Base-by-base conservation (phyloP, 148 eudicot species). In the Heliosperma pusillum region DNA sequence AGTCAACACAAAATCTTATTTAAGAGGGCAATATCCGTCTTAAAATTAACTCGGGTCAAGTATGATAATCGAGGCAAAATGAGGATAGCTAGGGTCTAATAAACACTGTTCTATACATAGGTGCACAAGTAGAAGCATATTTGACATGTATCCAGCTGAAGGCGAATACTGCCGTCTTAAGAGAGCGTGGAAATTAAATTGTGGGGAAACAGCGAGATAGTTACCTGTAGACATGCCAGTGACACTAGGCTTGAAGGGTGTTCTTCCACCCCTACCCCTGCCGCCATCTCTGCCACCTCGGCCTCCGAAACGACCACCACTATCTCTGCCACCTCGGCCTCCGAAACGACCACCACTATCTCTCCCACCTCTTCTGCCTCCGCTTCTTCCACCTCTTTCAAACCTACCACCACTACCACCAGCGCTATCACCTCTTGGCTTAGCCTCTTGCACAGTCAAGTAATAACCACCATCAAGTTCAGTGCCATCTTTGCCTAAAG, bases 391-490 rank as follows among this genome's bases (percentile, higher is more conserved):
- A 9, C 58, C 61, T 57, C 61, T 57, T 7, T 6, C 61, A 57
- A 16, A 50, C 55, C 86, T 62, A 4, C 86, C 69, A 7, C 61
- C 61, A 8, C 78, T 9, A 0, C 90, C 71, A 16, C 74, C 89
- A 33, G 58, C 64, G 24, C 75, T 55, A 25, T 85, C 87, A 70
- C 80, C 85, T 77, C 83, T 83, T 65, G 97, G 95, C 81, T 77
- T 88, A n/a, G 95, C 91, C 81, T 90, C 88, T 16, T 86, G 81
- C 44, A 92, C 88, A 2, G 24, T 66, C 83, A 92, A 75, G 27
- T 66, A 21, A 65, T 62, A 69, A 9, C 81, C 89, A 10, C 76
- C 86, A 8, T 79, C 87, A 9, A 91, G 26, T 0, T 91, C 86
- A 66, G 92, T 78, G 19, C 87, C 85, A 25, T 81, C 42, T 5